phyloP scores from a whole-genome alignment of 1,284 basidiomycete genomes.

The Leccinum fallax region DNA sequence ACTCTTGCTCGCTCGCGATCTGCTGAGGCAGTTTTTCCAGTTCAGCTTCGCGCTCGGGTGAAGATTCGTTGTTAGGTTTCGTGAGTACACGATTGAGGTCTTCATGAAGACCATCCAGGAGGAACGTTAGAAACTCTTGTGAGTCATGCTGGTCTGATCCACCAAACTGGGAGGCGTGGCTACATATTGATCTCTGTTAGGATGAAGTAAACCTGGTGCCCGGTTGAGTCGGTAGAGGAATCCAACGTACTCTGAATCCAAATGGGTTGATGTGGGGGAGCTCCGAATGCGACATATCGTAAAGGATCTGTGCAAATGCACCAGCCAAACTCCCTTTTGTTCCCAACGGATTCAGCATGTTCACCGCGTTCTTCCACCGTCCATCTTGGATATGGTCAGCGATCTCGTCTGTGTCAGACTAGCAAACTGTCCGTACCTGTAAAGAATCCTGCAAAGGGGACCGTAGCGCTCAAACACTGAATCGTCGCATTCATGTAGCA shows the following conservation, averaged over 20 bases:
- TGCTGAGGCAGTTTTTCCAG: slow-evolving; percentile 87
- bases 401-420: background rate
- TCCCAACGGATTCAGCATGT: slow-evolving; percentile 85
- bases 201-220: slow-evolving; percentile 1
- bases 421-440: slow-evolving; percentile 53
- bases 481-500: slow-evolving; percentile 99
- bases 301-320: slow-evolving; percentile 83
- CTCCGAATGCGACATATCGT: slow-evolving; percentile 88
- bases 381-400: slow-evolving; percentile 58
- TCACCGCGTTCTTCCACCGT: slow-evolving; percentile 86
- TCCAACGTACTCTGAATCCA: slow-evolving; percentile 75
- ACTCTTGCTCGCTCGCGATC: slow-evolving; percentile 92
- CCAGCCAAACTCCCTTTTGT: slow-evolving; percentile 85
- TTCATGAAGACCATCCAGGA: slow-evolving; percentile 95
- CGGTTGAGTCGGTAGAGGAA: background rate
- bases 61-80: slow-evolving; percentile 72
- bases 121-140: slow-evolving; percentile 94
- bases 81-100: slow-evolving; percentile 89
- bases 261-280: slow-evolving; percentile 84
- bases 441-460: slow-evolving; percentile 90
- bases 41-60: slow-evolving; percentile 86
- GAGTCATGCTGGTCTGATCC: slow-evolving; percentile 97
- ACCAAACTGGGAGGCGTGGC: slow-evolving; percentile 85
- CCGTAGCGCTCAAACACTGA: slow-evolving; percentile 92
- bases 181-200: slow-evolving; percentile 77